A percentile compares a stretch with the other conserved stretches of the same genome.
These are phyloP conservation scores for Blumeria graminis DNA, from an alignment of 2,329 filamentous ascomycete species.

Conservation along the genomic window DNA sequence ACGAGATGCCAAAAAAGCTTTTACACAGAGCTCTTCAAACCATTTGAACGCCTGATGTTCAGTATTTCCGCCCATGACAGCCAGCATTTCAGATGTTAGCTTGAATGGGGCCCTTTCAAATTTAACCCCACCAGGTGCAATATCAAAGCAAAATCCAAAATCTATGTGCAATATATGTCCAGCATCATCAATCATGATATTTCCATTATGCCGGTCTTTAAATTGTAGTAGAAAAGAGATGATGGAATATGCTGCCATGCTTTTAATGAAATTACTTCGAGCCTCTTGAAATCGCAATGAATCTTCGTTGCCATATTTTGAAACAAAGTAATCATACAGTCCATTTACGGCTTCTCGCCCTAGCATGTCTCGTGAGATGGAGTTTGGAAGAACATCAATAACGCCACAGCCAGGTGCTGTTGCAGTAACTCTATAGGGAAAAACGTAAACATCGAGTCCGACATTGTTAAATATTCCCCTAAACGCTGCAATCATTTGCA, in stretches of 20 bases:
- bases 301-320: conserved; percentile 92
- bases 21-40: conserved; percentile 92
- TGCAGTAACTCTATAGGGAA: conserved; percentile 88
- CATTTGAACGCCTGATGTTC: conserved; percentile 75
- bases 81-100: conserved; percentile 88
- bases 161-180: conserved; percentile 97
- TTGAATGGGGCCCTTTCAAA: conserved; percentile 98
- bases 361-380: conserved; percentile 95
- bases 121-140: conserved; percentile 84
- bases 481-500: conserved; percentile 97
- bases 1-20: conserved; percentile 73
- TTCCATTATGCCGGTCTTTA: conserved; percentile 97
- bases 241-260: conserved; percentile 94
- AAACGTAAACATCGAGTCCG: conserved; percentile 88
- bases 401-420: conserved; percentile 94
- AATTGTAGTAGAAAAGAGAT: conserved; percentile 94
- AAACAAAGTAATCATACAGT: conserved; percentile 93
- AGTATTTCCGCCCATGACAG: conserved; percentile 84
- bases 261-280: conserved; percentile 93
- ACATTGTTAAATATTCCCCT: conserved; percentile 89
- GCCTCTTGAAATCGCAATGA: conserved; percentile 87
- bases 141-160: conserved; percentile 98
- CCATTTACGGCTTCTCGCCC: conserved; percentile 95
- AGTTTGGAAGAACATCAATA: conserved; percentile 93
- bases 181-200: conserved; percentile 97